Conservation (phyloP, 768 basidiomycete genomes). For the Suillus brevipes region DNA sequence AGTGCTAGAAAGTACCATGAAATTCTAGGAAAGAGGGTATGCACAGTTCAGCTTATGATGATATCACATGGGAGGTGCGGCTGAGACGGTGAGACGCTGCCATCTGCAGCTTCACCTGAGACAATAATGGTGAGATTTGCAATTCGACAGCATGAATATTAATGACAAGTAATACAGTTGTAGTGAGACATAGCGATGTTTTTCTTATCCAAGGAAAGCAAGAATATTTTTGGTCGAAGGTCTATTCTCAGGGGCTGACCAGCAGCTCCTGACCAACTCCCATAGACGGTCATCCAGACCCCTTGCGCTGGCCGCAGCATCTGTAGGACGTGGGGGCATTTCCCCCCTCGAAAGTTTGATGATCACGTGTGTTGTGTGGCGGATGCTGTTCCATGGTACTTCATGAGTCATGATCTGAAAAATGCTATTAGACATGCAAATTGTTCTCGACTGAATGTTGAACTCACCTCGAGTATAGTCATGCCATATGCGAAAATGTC, state of each 20-base stretch:
- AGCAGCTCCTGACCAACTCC: slow-evolving; percentile 44
- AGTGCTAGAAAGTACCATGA: too few species aligned
- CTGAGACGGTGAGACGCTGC: neutral
- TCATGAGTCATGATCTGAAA: slow-evolving; percentile 52
- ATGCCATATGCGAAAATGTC: slow-evolving; percentile 59
- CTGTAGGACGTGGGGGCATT: slow-evolving; percentile 43
- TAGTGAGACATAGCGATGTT: neutral
- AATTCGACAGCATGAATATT: neutral
- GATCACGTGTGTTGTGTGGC: slow-evolving; percentile 53
- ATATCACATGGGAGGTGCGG: slow-evolving; percentile 50
- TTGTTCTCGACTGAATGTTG: neutral
- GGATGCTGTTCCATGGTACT: slow-evolving; percentile 52
- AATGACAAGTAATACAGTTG: neutral
- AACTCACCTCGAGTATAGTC: slow-evolving; percentile 54
- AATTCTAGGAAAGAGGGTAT: too few species aligned
- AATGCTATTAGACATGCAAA: slow-evolving; percentile 6
- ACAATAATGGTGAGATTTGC: neutral
- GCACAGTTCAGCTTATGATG: slow-evolving; percentile 15
- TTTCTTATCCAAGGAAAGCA: slow-evolving; percentile 14
- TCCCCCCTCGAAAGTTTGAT: slow-evolving; percentile 43
- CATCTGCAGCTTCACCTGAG: neutral
- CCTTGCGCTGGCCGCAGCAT: slow-evolving; percentile 34
- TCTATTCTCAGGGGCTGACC: slow-evolving; percentile 38
- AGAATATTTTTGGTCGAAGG: slow-evolving; percentile 43
- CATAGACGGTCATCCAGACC: slow-evolving; percentile 50